Base-by-base conservation (phyloP, 768 basidiomycete genomes). In the Hemileccinum rubropunctum region DNA sequence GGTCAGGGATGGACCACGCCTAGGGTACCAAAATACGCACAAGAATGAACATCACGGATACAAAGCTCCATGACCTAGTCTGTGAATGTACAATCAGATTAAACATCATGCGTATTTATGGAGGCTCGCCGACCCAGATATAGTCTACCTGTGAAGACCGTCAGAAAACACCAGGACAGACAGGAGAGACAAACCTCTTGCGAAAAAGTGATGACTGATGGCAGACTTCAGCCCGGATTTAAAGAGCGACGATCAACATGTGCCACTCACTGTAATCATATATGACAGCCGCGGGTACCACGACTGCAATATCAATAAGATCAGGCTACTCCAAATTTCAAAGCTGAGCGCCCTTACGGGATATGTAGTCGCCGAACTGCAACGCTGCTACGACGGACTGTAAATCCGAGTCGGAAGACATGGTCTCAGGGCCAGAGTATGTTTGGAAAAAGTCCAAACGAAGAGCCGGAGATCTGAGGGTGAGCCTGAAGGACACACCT, bases 211-310 rank as follows among this genome's bases (percentile, higher is more conserved):
- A 64, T 28, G 21, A 53, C 62, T 64, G 35, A 42, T 6, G 15
- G 23, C 9, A 44, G 14, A 17, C 2, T 10, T 37, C n/a, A 32
- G 6, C n/a, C 21, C 4, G 27, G 21, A 34, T 39, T 6, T 1
- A 6, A 23, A 54, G 15, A 7, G 13, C n/a, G 13, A 2, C 3
- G 28, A 36, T 34, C 3, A 28, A 30, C n/a, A 11, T 15, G 23
- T 8, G 27, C 14, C 8, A 52, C 58, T 44, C 41, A 63, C 61
- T 18, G 36, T 57, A 63, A 20, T 62, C 61, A 44, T 62, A 60
- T n/a, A 15, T 2, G n/a, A 58, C 34, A 3, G 38, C 61, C 1
- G 58, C 40, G 17, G n/a, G 27, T 18, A 46, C 18, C 17, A 27
- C 41, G 3, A 63, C 61, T 64, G 39, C 23, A 38, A 41, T 12